A percentile compares a stretch with the other conserved stretches of the same genome.
phyloP scores from a whole-genome alignment of 345 rosid species.

The Punica granatum region DNA sequence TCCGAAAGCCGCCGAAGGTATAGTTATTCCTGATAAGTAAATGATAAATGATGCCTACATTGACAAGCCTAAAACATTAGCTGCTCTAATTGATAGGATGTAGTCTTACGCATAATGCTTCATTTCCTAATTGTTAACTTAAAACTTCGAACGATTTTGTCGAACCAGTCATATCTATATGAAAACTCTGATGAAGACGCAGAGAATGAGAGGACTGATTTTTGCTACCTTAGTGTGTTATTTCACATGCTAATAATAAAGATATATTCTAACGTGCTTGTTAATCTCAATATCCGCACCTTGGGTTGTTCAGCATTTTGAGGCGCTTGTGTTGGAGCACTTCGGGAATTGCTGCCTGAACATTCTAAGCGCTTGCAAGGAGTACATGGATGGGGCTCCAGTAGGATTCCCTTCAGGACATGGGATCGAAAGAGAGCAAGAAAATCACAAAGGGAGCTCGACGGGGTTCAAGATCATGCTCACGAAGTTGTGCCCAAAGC shows the following conservation, averaged over 20 bases:
- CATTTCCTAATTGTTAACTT: not conserved
- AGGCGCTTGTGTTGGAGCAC: slow-evolving; percentile 70
- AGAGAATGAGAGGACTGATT: too few relatives aligned
- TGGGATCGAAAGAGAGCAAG: slow-evolving; percentile 21
- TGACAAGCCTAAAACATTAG: not conserved
- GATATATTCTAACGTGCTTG: not conserved
- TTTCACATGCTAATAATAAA: too few relatives aligned
- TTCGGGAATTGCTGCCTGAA: slow-evolving; percentile 27
- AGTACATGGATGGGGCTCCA: slow-evolving; percentile 64
- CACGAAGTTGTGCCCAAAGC: slow-evolving; percentile 68
- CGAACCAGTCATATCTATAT: too few relatives aligned
- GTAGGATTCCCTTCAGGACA: slow-evolving; percentile 36
- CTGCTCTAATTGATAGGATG: not conserved
- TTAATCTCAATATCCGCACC: not conserved
- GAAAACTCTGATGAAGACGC: too few relatives aligned
- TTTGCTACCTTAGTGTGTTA: too few relatives aligned
- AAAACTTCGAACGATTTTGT: too few relatives aligned
- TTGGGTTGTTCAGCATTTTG: slow-evolving; percentile 60
- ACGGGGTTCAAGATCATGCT: slow-evolving; percentile 98
- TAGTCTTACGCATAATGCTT: too few relatives aligned
- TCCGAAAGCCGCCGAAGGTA: slow-evolving; percentile 80
- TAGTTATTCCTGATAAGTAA: not conserved
- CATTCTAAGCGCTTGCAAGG: slow-evolving; percentile 60
- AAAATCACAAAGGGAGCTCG: slow-evolving; percentile 30
- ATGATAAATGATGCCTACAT: not conserved